These are phyloP conservation scores for Rutstroemia sydowiana DNA, from an alignment of 2,329 filamentous ascomycete species.

Conservation along the genomic window DNA sequence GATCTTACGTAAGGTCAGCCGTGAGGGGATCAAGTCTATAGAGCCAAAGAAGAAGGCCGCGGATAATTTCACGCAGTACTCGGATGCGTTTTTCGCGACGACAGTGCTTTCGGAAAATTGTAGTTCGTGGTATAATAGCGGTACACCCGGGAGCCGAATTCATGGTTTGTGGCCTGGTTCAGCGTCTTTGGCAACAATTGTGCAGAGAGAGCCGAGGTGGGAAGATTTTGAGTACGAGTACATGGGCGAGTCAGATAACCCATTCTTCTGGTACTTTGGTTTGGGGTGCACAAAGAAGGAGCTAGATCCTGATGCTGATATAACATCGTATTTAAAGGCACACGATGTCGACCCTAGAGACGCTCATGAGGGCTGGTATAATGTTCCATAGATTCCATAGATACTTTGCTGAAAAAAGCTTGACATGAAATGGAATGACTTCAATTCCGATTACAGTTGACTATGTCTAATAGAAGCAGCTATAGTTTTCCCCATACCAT, in stretches of 20 bases:
- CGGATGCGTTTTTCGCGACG: slow-evolving; percentile 46
- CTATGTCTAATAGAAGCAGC: no score
- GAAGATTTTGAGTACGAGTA: slow-evolving; percentile 52
- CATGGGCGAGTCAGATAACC: slow-evolving; percentile 30
- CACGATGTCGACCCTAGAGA: slow-evolving; percentile 52
- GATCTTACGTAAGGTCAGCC: slow-evolving; percentile 57
- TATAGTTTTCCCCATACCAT: no score
- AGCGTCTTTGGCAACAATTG: slow-evolving; percentile 52
- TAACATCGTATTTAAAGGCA: slow-evolving; percentile 55
- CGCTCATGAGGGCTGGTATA: slow-evolving; percentile 64
- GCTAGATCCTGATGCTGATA: slow-evolving; percentile 42
- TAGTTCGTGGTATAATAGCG: slow-evolving; percentile 66
- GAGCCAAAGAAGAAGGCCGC: slow-evolving; percentile 49
- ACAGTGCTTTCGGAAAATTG: slow-evolving; percentile 56
- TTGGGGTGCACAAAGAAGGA: slow-evolving; percentile 60
- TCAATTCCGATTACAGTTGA: no score
- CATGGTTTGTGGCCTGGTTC: slow-evolving; percentile 66
- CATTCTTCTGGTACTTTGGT: slow-evolving; percentile 57
- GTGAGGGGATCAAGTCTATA: slow-evolving; percentile 59
- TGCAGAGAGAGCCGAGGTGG: slow-evolving; percentile 49
- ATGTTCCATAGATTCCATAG: slow-evolving; percentile 18
- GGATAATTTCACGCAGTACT: slow-evolving; percentile 57
- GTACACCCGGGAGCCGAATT: slow-evolving; percentile 52
- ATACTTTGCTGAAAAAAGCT: background rate
- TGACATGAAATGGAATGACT: no score